A percentile compares a stretch with the other conserved stretches of the same genome.
These are phyloP conservation scores for Saturnispora gosingensis DNA, from an alignment of 805 yeast species.

Conservation along the genomic window DNA sequence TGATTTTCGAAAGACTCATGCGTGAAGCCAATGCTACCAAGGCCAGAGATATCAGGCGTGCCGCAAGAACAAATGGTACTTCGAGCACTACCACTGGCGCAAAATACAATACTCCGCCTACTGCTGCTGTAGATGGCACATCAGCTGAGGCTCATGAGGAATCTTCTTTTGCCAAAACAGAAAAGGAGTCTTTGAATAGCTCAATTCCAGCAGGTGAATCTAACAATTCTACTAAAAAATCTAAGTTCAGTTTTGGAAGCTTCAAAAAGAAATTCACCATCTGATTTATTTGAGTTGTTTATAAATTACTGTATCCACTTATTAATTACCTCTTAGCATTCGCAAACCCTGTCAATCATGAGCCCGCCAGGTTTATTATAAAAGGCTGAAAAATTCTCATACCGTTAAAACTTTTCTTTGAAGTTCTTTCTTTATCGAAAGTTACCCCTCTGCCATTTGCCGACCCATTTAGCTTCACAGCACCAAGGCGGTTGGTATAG, in stretches of 20 bases:
- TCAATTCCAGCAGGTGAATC: neutral
- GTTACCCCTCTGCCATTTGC: constrained; percentile 11
- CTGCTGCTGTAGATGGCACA: neutral
- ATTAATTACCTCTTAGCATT: neutral
- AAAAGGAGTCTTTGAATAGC: neutral
- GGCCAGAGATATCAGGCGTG: constrained; percentile 23
- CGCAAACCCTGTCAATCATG: constrained; percentile 1
- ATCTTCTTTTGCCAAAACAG: neutral
- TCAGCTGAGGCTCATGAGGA: neutral
- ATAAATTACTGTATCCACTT: neutral
- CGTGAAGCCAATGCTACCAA: constrained; percentile 25
- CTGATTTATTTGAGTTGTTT: neutral
- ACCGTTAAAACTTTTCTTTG: neutral
- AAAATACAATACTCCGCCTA: neutral
- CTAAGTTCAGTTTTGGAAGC: constrained; percentile 8
- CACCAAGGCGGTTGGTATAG: neutral
- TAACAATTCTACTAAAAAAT: neutral
- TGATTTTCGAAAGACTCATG: constrained; percentile 53
- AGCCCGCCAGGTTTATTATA: neutral
- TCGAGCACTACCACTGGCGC: neutral
- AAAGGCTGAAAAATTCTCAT: neutral
- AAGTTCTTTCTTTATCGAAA: constrained; percentile 11
- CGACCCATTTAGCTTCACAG: neutral
- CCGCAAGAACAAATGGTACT: constrained; percentile 7
- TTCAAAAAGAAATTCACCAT: constrained; percentile 9